Base-by-base conservation (phyloP, 73 alveolate species). In the Paramecium bursaria region DNA sequence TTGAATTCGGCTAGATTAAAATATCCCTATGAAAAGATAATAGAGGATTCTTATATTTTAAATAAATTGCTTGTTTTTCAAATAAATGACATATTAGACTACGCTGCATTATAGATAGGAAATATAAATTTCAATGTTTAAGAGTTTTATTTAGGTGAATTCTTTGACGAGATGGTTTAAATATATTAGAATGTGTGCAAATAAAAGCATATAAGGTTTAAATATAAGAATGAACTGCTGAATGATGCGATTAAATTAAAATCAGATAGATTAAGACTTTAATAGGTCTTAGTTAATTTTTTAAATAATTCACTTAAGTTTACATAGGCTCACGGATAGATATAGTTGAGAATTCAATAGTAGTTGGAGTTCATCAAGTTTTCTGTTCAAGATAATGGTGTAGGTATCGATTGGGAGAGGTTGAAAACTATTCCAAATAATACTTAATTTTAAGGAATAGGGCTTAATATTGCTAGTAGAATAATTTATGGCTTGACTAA, bases 71-170 rank as follows among this genome's bases (percentile, higher is more conserved):
- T 67, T 21, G 44, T 39, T 15, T 57, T 39, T 67, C 44, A 67
- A 42, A 67, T 67, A 10, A 67, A 67, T 67, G 82, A 67, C 22
- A 67, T 67, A 4, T 67, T 67, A 67, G 82, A 67, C 27, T 67
- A 33, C 44, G 82, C 82, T 21, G 82, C 82, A 9, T 39, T 67
- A 57, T 39, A 67, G 27, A 25, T 44, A 6, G 44, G 44, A 33
- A 14, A 42, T 4, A 39, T 67, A 21, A 31, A 67, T 21, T 67
- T 39, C 44, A 67, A 47, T 39, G 15, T 5, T 31, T n/a, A 9
- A 21, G 46, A 39, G 14, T 67, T 67, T 67, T 17, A 27, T 4
- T 7, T 47, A 14, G 35, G 22, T 67, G 82, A 67, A 5, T 21
- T 67, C 44, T 26, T 35, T 35, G 55, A 31, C 4, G 82, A 67